phyloP scores from a whole-genome alignment of 2,329 filamentous ascomycete genomes.

The Clathrospora elynae region DNA sequence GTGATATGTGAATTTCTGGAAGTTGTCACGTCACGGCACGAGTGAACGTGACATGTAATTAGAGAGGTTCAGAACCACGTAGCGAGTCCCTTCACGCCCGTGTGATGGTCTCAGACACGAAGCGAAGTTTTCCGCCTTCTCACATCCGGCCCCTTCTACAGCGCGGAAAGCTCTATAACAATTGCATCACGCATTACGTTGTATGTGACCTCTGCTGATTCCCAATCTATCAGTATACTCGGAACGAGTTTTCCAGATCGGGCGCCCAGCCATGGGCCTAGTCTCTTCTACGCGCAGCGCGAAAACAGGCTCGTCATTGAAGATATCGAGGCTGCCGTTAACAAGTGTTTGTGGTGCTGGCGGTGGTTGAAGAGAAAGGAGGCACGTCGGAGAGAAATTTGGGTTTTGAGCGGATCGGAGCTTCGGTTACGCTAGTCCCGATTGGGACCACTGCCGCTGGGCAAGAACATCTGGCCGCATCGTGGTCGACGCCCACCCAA shows the following conservation, averaged over 20 bases:
- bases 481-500: slow-evolving; percentile 11
- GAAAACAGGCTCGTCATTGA: slow-evolving; percentile 65
- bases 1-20: too few relatives aligned
- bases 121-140: too few relatives aligned
- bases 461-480: slow-evolving; percentile 23
- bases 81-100: too few relatives aligned
- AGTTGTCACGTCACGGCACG: too few relatives aligned
- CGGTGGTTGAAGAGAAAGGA: slow-evolving; percentile 54
- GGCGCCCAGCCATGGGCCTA: slow-evolving; percentile 73
- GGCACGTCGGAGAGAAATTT: slow-evolving; percentile 45
- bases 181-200: too few relatives aligned
- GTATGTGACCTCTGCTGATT: slow-evolving; percentile 74
- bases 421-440: slow-evolving; percentile 28
- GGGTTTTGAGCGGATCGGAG: slow-evolving; percentile 30
- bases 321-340: slow-evolving; percentile 58
- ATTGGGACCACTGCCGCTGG: slow-evolving; percentile 18
- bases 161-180: too few relatives aligned
- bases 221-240: slow-evolving; percentile 67
- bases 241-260: slow-evolving; percentile 68
- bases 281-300: slow-evolving; percentile 69
- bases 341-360: slow-evolving; percentile 66
- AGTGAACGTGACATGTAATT: too few relatives aligned
- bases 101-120: too few relatives aligned
- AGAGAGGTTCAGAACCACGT: too few relatives aligned
- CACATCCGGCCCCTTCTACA: too few relatives aligned